phyloP scores from a whole-genome alignment of 202 grass and related monocot species.

The Setaria viridis region DNA sequence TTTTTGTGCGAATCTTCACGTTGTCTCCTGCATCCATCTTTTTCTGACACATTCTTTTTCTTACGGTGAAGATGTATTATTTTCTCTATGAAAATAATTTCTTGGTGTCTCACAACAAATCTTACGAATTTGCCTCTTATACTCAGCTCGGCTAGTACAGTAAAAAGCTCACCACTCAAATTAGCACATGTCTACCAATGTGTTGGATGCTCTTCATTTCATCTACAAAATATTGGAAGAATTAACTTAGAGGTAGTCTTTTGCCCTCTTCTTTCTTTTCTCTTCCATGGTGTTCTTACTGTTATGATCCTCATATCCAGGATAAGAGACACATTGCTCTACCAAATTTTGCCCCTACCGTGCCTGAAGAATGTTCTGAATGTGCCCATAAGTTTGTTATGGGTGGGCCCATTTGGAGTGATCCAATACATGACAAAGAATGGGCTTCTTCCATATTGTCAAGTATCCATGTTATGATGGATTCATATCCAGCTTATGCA shows the following conservation, averaged over 20 bases:
- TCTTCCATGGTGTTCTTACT: slow-evolving; percentile 27
- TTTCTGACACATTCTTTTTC: slow-evolving; percentile 23
- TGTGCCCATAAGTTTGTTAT: slow-evolving; percentile 70
- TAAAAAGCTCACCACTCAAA: slow-evolving; percentile 59
- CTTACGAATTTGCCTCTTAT: slow-evolving; percentile 35
- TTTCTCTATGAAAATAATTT: background rate
- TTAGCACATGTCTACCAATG: slow-evolving; percentile 69
- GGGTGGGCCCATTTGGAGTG: slow-evolving; percentile 73
- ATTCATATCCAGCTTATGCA: slow-evolving; percentile 53
- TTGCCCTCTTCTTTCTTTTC: slow-evolving; percentile 29
- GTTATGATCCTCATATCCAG: slow-evolving; percentile 38
- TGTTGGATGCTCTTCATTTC: slow-evolving; percentile 67
- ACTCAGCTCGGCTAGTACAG: slow-evolving; percentile 63
- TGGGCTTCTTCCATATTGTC: slow-evolving; percentile 58
- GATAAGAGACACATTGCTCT: slow-evolving; percentile 47
- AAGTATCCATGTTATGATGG: slow-evolving; percentile 43
- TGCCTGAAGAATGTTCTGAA: slow-evolving; percentile 62
- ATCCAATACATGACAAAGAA: slow-evolving; percentile 68
- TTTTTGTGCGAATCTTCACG: slow-evolving; percentile 77
- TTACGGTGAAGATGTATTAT: background rate
- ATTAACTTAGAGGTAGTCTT: slow-evolving; percentile 50
- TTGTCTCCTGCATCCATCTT: slow-evolving; percentile 46
- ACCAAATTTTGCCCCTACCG: slow-evolving; percentile 56
- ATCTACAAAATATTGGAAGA: slow-evolving; percentile 61
- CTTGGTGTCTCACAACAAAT: slow-evolving; percentile 11